These are phyloP conservation scores for Goffeauzyma gilvescens DNA, from an alignment of 768 basidiomycete genomes.

Conservation along the genomic window DNA sequence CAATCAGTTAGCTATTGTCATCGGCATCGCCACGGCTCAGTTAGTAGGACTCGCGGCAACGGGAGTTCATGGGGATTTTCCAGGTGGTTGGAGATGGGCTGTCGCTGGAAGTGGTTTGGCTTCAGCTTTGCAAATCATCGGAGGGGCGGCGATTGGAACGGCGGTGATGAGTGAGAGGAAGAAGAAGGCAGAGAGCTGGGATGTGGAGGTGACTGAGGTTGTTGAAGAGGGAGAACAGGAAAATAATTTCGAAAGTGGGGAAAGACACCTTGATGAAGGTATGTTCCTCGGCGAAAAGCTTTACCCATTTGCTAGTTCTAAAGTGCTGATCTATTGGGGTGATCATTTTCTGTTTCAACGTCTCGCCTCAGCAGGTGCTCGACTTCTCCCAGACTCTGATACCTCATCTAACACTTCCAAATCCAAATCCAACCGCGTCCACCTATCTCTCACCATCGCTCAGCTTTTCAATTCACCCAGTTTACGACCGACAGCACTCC, in stretches of 20 bases:
- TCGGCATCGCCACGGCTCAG: slow-evolving; percentile 24
- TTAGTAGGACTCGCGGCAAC: slow-evolving; percentile 21
- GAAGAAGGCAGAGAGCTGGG: not conserved
- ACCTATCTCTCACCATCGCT: slow-evolving; percentile 17
- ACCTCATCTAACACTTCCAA: too few relatives aligned
- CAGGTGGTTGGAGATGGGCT: slow-evolving; percentile 27
- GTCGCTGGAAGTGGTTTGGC: slow-evolving; percentile 21
- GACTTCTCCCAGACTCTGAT: too few relatives aligned
- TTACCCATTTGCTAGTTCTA: too few relatives aligned
- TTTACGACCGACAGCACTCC: slow-evolving; percentile 21
- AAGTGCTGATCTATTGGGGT: too few relatives aligned
- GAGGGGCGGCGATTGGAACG: slow-evolving; percentile 2
- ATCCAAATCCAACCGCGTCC: too few relatives aligned
- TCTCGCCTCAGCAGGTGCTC: too few relatives aligned
- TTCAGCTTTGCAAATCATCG: slow-evolving; percentile 17
- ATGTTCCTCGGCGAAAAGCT: too few relatives aligned
- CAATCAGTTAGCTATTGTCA: slow-evolving; percentile 27
- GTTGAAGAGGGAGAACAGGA: slow-evolving; percentile 5
- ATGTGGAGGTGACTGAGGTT: slow-evolving; percentile 1
- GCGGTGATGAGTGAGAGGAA: not conserved
- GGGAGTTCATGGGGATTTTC: slow-evolving; percentile 25
- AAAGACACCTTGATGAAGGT: not conserved
- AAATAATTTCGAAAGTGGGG: not conserved
- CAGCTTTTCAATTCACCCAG: slow-evolving; percentile 26
- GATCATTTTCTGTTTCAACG: too few relatives aligned